Evolutionary conservation across 768 basidiomycete species (phyloP), one percentile per base, ranked within the genome.

Genomic region (Stropharia rugosoannulata): DNA sequence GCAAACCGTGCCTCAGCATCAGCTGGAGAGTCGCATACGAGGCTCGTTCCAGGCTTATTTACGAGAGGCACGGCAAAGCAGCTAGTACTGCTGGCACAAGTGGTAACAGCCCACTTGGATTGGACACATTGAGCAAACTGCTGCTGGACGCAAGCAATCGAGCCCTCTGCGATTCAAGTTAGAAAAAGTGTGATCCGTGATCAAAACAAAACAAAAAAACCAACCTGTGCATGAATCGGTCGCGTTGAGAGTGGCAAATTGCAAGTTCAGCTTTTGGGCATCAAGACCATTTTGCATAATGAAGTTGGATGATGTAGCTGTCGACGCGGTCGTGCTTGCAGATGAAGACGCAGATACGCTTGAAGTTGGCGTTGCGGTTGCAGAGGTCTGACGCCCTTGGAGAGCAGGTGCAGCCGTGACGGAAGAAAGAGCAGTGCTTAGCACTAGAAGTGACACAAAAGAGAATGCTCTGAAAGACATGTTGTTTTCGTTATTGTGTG

Each of bases 1-100:
- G 62, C 55, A 57, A 84, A 77, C 12, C 77, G 72, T 5, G 67
- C 63, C n/a, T 62, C 22, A 2, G 79, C 75, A 52, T 79, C 81
- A 5, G 50, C 60, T 32, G 65, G 44, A 1, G 69, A 73, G 29
- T 76, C 76, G 61, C 83, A 85, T 16, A 67, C 64, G 27, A 83
- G 58, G 16, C 70, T 72, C 1, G 76, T 76, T 2, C 83, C 83
- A 10, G 73, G 56, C 39, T 73, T 71, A 62, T 76, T 77, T 50
- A 81, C 73, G 35, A 80, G 67, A 2, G 83, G 83, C 18, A 83
- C 68, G 0, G 80, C 80, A 32, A 73, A 70, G 58, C 83, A 84
- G n/a, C 61, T 64, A 12, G 73, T 68, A 5, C 63, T 68, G 19
- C 51, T 49, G 3, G 68, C 29, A 62, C 81, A 83, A 1, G 65